Conservation (phyloP, 345 rosid species). For the Eucalyptus globulus region DNA sequence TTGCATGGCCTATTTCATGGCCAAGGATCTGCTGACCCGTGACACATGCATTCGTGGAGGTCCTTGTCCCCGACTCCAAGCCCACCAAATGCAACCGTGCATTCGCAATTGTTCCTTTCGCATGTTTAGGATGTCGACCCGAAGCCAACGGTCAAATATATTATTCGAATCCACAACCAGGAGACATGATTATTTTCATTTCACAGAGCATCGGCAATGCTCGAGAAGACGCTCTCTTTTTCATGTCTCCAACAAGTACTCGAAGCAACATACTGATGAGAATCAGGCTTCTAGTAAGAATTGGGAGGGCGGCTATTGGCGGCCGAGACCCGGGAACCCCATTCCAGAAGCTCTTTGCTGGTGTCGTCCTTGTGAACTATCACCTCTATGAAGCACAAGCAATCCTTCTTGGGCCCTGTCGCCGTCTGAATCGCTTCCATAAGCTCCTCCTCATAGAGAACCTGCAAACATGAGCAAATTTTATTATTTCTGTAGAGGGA, state of each 20-base stretch:
- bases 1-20: no score
- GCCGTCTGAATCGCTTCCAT: slow-evolving; percentile 28
- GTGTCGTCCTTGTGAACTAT: slow-evolving; percentile 70
- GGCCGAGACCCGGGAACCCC: slow-evolving; percentile 70
- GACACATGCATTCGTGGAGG: neutral
- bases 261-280: neutral
- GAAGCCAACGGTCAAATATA: no score
- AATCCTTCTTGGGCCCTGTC: neutral
- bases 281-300: slow-evolving; percentile 21
- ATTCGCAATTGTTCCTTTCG: neutral
- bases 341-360: slow-evolving; percentile 45
- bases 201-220: neutral
- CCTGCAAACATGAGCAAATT: slow-evolving; percentile 11
- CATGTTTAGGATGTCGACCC: neutral
- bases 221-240: neutral
- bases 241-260: neutral
- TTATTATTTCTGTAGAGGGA: neutral
- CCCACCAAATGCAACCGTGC: neutral
- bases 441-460: slow-evolving; percentile 49
- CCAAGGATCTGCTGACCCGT: neutral
- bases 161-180: neutral
- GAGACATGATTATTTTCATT: neutral
- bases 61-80: neutral
- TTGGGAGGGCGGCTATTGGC: slow-evolving; percentile 74
- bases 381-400: slow-evolving; percentile 71